Percentiles rank a stretch among this genome's conserved stretches.
These are phyloP conservation scores for Nidularia pulvinata DNA, from an alignment of 768 basidiomycete species.

Conservation along the genomic window DNA sequence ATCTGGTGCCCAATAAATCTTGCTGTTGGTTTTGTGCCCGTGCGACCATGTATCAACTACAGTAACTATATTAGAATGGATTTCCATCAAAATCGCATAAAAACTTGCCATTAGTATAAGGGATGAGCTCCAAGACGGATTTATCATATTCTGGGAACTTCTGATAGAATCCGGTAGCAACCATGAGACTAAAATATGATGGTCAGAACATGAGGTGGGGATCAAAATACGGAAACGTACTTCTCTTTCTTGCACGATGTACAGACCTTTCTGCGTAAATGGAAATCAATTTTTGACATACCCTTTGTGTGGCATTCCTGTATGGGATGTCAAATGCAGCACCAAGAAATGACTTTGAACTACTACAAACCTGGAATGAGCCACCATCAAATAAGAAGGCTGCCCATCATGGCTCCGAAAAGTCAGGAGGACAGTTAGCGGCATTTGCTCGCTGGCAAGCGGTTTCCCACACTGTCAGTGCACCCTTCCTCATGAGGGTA, in stretches of 20 bases:
- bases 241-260: constrained; percentile 18
- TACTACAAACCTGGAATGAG: constrained; percentile 16
- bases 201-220: too few species aligned
- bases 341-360: not conserved
- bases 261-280: constrained; percentile 19
- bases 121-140: constrained; percentile 22
- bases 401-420: constrained; percentile 23
- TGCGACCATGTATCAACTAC: constrained; percentile 26
- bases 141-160: constrained; percentile 20
- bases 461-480: constrained; percentile 18
- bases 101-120: constrained; percentile 23
- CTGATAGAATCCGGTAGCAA: constrained; percentile 13
- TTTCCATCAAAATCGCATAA: not conserved
- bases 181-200: constrained; percentile 18
- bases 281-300: constrained; percentile 18
- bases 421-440: constrained; percentile 16
- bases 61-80: not conserved
- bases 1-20: constrained; percentile 31
- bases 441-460: constrained; percentile 8
- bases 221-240: too few species aligned
- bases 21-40: constrained; percentile 17
- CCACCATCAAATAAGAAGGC: constrained; percentile 17
- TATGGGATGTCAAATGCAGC: not conserved
- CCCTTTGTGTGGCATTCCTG: constrained; percentile 9
- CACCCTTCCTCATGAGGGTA: constrained; percentile 10